Percentiles rank a stretch among this genome's conserved stretches.
Evolutionary conservation across 2,329 filamentous ascomycete species (phyloP).

Genomic region (Aspergillus flavus): DNA sequence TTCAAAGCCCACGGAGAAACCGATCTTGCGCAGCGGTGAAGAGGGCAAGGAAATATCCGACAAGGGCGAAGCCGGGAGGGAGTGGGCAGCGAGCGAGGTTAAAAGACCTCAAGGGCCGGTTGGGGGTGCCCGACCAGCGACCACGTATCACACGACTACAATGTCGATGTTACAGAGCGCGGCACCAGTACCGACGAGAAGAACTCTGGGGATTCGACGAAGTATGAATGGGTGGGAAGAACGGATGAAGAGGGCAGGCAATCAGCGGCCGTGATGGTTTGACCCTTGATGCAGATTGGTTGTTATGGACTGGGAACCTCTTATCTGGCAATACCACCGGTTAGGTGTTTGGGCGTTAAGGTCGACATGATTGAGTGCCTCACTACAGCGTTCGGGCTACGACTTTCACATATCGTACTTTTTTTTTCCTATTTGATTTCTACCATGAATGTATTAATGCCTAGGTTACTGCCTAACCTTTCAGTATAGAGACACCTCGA

Average conservation of each 20-base stretch:
- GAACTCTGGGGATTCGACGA: conserved; percentile 46
- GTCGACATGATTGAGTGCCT: neutral
- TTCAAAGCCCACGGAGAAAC: conserved; percentile 27
- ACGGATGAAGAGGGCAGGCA: conserved; percentile 37
- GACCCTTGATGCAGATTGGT: neutral
- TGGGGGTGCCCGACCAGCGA: conserved; percentile 29
- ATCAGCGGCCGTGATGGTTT: conserved; percentile 16
- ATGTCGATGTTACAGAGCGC: conserved; percentile 38
- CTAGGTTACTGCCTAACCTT: neutral
- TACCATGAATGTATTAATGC: conserved; percentile 1
- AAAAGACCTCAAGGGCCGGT: conserved; percentile 26
- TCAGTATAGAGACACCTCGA: neutral
- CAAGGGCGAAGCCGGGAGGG: conserved; percentile 17
- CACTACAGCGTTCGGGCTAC: neutral
- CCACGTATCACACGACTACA: conserved; percentile 45
- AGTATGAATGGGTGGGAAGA: conserved; percentile 48
- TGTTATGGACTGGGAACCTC: neutral
- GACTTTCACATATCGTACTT: neutral
- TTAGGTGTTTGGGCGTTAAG: conserved; percentile 1
- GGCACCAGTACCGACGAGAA: conserved; percentile 28
- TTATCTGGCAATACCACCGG: neutral
- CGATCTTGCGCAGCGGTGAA: conserved; percentile 12
- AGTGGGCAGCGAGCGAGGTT: conserved; percentile 25
- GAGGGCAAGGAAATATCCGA: conserved; percentile 12
- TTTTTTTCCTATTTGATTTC: neutral